Evolutionary conservation across 2,329 filamentous ascomycete genomes (phyloP), one percentile per base, ranked within the genome.

Genomic region (Ramularia collo-cygni): DNA sequence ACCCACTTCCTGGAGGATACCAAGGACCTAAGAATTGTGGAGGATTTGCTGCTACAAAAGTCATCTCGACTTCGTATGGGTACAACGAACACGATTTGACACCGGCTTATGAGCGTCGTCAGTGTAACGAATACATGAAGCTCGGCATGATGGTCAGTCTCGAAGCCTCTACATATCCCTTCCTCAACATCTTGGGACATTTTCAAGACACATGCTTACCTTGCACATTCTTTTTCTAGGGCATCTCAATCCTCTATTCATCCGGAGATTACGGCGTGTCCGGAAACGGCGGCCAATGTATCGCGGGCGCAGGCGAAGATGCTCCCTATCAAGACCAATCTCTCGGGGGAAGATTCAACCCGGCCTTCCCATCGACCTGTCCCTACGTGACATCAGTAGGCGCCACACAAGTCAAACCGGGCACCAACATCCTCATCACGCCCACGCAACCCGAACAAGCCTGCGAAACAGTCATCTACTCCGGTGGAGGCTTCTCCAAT

Each of bases 111-210:
- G 66, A 71, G 44, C 49, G 63, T 35, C 63, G 74, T 3, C 74
- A 77, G 56, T 77, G 74, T 53, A 59, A 64, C 40, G 72, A 76
- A 61, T 76, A 72, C 56, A 68, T 76, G 67, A 77, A 77, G 61
- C 66, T 77, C 2, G 72, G 69, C 13, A 14, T 71, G 64, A 48
- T 66, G 66, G n/a, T n/a, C n/a, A n/a, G n/a, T n/a, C n/a, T n/a
- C n/a, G n/a, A n/a, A n/a, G n/a, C n/a, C n/a, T n/a, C n/a, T n/a
- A n/a, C n/a, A n/a, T n/a, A n/a, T n/a, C n/a, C n/a, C n/a, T n/a
- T n/a, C n/a, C n/a, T n/a, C n/a, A n/a, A n/a, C n/a, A n/a, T n/a
- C n/a, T n/a, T n/a, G n/a, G n/a, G n/a, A n/a, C n/a, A n/a, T n/a
- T n/a, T n/a, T n/a, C n/a, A n/a, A n/a, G n/a, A n/a, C n/a, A n/a